Evolutionary conservation across 2,329 filamentous ascomycete species (phyloP).

Genomic region (Botrytis cinerea): DNA sequence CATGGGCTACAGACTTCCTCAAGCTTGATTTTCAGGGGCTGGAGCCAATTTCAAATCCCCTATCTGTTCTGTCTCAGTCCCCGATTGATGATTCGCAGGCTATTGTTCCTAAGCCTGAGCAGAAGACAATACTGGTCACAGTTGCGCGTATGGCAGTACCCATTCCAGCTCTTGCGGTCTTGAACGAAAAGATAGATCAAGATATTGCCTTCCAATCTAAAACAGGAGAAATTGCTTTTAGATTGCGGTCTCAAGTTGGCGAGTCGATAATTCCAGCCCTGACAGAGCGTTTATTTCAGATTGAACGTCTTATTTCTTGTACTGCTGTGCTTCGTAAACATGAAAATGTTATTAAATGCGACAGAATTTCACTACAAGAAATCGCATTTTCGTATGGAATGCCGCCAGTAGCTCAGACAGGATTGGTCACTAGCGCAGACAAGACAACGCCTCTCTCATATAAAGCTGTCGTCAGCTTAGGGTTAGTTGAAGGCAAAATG

Average conservation of each 20-base stretch:
- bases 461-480: conserved; percentile 61
- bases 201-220: conserved; percentile 41
- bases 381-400: conserved; percentile 69
- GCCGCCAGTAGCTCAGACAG: conserved; percentile 29
- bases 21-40: conserved; percentile 55
- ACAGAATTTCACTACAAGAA: conserved; percentile 60
- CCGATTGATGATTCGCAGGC: background rate
- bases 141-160: conserved; percentile 40
- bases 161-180: conserved; percentile 33
- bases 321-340: conserved; percentile 64
- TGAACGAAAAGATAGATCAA: conserved; percentile 39
- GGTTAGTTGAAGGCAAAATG: conserved; percentile 50
- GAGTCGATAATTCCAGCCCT: conserved; percentile 38
- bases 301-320: conserved; percentile 71
- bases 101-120: conserved; percentile 19
- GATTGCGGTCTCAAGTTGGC: conserved; percentile 39
- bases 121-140: conserved; percentile 38
- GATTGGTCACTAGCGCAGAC: conserved; percentile 30
- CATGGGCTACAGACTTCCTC: conserved; percentile 62
- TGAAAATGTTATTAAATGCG: conserved; percentile 56
- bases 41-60: conserved; percentile 27
- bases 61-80: conserved; percentile 5
- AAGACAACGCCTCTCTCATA: conserved; percentile 41
- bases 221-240: conserved; percentile 39
- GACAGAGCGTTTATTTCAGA: conserved; percentile 48